These are phyloP conservation scores for Fraxinus paxiana DNA, from an alignment of 305 asterid species.

Conservation along the genomic window DNA sequence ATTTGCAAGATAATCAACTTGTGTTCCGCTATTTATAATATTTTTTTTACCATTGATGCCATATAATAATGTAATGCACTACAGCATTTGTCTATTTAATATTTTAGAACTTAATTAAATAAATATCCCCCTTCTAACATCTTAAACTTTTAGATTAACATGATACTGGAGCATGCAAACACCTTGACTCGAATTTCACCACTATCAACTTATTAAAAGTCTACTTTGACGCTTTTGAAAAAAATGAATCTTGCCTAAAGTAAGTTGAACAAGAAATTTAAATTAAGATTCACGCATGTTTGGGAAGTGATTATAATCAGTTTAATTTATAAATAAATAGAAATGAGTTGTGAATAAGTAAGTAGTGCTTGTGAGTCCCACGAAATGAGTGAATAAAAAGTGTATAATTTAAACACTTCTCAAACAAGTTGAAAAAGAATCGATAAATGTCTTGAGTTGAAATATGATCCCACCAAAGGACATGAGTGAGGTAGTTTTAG, in stretches of 20 bases:
- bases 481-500: too few species aligned
- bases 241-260: background rate
- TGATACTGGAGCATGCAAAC: background rate
- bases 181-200: background rate
- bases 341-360: background rate
- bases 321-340: background rate
- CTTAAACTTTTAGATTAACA: background rate
- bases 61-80: background rate
- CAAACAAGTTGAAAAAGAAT: background rate
- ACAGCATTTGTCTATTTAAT: background rate
- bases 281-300: background rate
- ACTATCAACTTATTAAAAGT: background rate
- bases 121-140: background rate
- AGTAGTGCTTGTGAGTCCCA: background rate
- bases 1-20: background rate
- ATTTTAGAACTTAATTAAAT: too few species aligned
- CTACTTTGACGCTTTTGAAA: background rate
- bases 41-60: background rate
- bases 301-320: background rate
- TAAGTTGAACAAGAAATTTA: background rate
- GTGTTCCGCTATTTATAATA: background rate
- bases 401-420: background rate
- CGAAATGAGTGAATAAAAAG: background rate
- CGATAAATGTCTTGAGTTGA: background rate
- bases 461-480: background rate